Evolutionary conservation across 2,329 filamentous ascomycete genomes (phyloP).

Genomic region (Penicillium sp.): DNA sequence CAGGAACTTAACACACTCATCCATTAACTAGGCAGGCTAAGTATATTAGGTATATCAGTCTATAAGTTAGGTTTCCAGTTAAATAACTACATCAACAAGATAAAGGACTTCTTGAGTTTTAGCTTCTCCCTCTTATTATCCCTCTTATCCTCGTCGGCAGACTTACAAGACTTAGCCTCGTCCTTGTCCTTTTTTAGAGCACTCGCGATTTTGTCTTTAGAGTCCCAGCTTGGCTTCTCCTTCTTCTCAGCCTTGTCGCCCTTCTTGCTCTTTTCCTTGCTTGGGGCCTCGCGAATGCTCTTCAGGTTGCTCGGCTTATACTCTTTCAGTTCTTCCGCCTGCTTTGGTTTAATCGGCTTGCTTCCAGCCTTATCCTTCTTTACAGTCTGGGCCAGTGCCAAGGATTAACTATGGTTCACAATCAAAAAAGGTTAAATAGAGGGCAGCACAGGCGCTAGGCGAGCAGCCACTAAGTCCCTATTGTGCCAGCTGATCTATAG

Average conservation of each 20-base stretch:
- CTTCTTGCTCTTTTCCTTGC: slow-evolving; percentile 1
- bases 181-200: too few species aligned
- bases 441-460: slow-evolving; percentile 30
- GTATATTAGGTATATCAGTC: too few species aligned
- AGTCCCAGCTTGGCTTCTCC: too few species aligned
- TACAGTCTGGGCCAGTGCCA: not conserved
- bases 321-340: not conserved
- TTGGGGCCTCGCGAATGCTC: not conserved
- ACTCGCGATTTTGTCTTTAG: too few species aligned
- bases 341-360: not conserved
- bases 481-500: slow-evolving; percentile 36
- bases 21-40: too few species aligned
- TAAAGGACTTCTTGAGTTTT: too few species aligned
- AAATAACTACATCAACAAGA: too few species aligned
- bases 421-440: slow-evolving; percentile 17
- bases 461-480: slow-evolving; percentile 30
- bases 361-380: not conserved
- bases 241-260: not conserved
- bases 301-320: not conserved
- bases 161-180: too few species aligned
- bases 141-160: too few species aligned
- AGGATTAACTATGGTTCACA: not conserved
- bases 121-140: too few species aligned
- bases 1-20: slow-evolving; percentile 10
- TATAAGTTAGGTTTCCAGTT: too few species aligned